phyloP scores from a whole-genome alignment of 345 rosid species.

The Limnanthes douglasii region DNA sequence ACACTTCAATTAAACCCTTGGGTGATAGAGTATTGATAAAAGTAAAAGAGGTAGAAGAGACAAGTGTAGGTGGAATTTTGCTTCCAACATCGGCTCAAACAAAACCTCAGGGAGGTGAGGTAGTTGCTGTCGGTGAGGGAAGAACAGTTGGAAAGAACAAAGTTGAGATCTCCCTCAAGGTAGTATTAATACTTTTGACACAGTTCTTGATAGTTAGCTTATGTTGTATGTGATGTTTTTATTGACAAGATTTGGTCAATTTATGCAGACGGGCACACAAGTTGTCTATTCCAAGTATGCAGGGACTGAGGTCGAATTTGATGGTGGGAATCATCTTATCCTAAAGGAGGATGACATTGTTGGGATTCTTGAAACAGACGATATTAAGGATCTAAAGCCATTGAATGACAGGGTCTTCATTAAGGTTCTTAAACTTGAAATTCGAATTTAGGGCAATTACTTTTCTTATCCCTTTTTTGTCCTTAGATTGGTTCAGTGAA shows the following conservation, averaged over 20 bases:
- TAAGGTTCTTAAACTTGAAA: too few species aligned
- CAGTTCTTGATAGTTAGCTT: too few species aligned
- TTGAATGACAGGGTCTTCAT: conserved; percentile 78
- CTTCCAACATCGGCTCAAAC: conserved; percentile 77
- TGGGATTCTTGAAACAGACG: conserved; percentile 83
- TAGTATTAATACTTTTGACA: conserved; percentile 8
- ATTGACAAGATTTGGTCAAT: too few species aligned
- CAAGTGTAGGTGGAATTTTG: conserved; percentile 68
- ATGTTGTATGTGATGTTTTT: too few species aligned
- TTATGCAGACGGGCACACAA: conserved; percentile 54
- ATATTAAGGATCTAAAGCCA: conserved; percentile 87
- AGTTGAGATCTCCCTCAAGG: conserved; percentile 41
- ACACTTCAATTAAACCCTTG: conserved; percentile 64
- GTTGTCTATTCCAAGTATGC: conserved; percentile 85
- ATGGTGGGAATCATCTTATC: conserved; percentile 66
- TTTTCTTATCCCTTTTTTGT: background rate
- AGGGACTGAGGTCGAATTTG: conserved; percentile 77
- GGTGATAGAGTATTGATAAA: conserved; percentile 88
- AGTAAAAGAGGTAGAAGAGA: conserved; percentile 71
- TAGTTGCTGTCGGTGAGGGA: conserved; percentile 87
- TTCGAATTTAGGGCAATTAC: too few species aligned
- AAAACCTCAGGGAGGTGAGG: conserved; percentile 91
- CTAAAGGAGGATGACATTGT: conserved; percentile 90
- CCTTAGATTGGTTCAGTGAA: too few species aligned
- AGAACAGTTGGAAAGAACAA: conserved; percentile 48